Base-by-base conservation (phyloP, 768 basidiomycete species). In the Suillus bovinus region DNA sequence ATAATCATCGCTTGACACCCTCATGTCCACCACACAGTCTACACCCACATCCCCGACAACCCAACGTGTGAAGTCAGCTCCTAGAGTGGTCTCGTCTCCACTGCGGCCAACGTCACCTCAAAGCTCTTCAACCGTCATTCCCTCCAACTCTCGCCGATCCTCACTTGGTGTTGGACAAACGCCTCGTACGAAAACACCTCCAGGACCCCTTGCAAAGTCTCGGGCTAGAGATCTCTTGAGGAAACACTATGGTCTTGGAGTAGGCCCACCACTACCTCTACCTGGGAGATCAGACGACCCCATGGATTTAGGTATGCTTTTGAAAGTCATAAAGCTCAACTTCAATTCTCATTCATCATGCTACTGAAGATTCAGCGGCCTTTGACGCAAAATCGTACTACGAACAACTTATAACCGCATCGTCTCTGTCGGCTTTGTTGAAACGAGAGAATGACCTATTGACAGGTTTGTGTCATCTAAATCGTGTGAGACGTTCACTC, bases 351-450 rank as follows among this genome's bases (percentile, higher is more conserved):
- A 66, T 27, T 56, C 24, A 66, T 27, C 29, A 56, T 44, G 33
- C 38, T 38, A 46, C 27, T 16, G 5, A 66, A 94, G 93, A 95
- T 74, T 94, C 93, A 0, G 74, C 86, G 22, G 86, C 85, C 9
- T 95, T 95, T 69, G 90, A 95, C 67, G 87, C 93, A 13, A 89
- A 87, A 71, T 80, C 85, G 14, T 95, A 94, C 67, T 95, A 94
- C 65, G 89, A 93, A 66, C 91, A 93, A 66, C 73, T 95, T 8
- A 93, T 95, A 61, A 93, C 91, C 0, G 91, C 91, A 0, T 84
- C 90, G 3, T 87, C 90, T 7, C 78, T 95, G 36, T 84, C 87
- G 1, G 79, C 81, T 7, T 79, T 97, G 6, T 77, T 97, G 13
- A 92, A 87, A 74, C 81, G 83, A 58, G 91, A 94, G 76, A 94